phyloP scores from a whole-genome alignment of 202 grass and related monocot species.

The Setaria italica region DNA sequence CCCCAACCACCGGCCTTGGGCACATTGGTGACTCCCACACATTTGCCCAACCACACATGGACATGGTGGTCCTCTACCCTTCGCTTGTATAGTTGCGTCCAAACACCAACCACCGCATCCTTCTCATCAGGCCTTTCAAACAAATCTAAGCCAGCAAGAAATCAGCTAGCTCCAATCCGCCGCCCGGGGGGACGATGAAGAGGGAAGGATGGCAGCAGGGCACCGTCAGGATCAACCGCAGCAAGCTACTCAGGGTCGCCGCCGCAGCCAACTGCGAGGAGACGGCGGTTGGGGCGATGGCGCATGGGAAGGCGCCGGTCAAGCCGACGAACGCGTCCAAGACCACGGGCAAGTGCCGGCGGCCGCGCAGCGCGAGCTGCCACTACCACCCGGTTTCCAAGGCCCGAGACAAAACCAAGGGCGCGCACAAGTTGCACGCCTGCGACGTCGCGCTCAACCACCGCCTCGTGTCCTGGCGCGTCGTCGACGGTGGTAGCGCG shows the following conservation, averaged over 20 bases:
- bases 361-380: conserved; percentile 58
- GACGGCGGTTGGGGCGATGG: background rate
- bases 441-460: conserved; percentile 85
- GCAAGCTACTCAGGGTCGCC: conserved; percentile 49
- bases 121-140: background rate
- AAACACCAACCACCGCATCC: conserved; percentile 31
- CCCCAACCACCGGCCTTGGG: background rate
- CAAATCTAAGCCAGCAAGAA: conserved; percentile 1
- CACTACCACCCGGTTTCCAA: conserved; percentile 69
- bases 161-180: background rate
- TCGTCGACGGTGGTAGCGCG: conserved; percentile 38
- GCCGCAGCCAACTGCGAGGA: conserved; percentile 3
- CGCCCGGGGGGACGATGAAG: conserved; percentile 54
- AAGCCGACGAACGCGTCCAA: conserved; percentile 65
- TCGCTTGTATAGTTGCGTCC: conserved; percentile 22
- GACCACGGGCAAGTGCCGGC: conserved; percentile 63
- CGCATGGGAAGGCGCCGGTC: background rate
- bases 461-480: conserved; percentile 72
- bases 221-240: conserved; percentile 50
- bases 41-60: conserved; percentile 49
- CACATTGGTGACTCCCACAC: conserved; percentile 49
- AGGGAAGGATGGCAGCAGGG: conserved; percentile 87
- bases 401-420: conserved; percentile 74
- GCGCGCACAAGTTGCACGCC: conserved; percentile 75
- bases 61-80: background rate